Conservation (phyloP, 2,329 filamentous ascomycete species). For the Colletotrichum trifolii region DNA sequence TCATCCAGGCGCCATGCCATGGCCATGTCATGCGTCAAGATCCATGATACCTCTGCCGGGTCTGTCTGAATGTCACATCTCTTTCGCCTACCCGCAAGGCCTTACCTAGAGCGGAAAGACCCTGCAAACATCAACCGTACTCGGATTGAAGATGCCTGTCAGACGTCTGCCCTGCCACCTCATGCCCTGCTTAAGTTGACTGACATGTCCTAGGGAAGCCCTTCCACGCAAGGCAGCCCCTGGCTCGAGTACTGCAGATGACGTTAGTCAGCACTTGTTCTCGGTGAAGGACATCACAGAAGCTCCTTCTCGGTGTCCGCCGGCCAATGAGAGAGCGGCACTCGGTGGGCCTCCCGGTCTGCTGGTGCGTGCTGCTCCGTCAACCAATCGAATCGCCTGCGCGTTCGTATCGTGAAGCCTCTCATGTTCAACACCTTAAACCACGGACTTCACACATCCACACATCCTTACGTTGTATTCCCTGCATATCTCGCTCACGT, state of each 20-base stretch:
- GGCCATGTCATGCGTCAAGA: conserved; percentile 3
- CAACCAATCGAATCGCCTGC: too few relatives aligned
- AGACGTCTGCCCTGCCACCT: background rate
- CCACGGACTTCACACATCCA: background rate
- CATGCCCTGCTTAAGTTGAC: too few relatives aligned
- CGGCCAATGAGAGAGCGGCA: too few relatives aligned
- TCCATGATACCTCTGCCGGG: background rate
- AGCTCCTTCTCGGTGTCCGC: too few relatives aligned
- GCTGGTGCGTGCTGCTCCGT: too few relatives aligned
- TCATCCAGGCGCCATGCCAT: background rate
- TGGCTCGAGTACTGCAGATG: too few relatives aligned
- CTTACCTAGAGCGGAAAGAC: conserved; percentile 20
- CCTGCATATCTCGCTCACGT: background rate
- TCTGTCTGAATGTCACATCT: background rate
- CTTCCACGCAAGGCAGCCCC: too few relatives aligned
- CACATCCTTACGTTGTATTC: background rate
- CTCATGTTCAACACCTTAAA: too few relatives aligned
- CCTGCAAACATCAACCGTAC: conserved; percentile 19
- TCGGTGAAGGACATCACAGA: too few relatives aligned
- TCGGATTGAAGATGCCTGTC: conserved; percentile 2
- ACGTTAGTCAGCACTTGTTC: too few relatives aligned
- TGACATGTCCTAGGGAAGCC: too few relatives aligned
- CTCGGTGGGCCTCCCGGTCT: too few relatives aligned
- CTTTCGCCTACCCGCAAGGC: conserved; percentile 5
- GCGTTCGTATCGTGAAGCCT: conserved; percentile 25